A percentile compares a stretch with the other conserved stretches of the same genome.
Evolutionary conservation across 306 rosid genomes (phyloP).

Genomic region (Cucumis melo): DNA sequence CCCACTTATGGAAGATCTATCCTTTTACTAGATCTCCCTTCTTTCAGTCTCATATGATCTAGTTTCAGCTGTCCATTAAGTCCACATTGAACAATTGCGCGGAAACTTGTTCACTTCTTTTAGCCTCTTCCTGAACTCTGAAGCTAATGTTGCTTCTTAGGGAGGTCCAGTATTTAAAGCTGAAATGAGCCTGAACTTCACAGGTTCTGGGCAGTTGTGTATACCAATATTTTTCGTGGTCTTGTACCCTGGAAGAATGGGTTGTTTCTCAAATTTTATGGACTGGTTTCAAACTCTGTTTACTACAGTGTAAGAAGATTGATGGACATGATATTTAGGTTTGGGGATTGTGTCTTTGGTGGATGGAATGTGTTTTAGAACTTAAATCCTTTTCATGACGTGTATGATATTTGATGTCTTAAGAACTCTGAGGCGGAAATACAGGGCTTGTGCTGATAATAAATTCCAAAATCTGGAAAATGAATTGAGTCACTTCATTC

Average conservation of each 20-base stretch:
- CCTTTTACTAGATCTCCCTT: slow-evolving; percentile 2
- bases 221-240: neutral
- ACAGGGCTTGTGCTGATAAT: neutral
- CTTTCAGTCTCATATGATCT: neutral
- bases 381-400: neutral
- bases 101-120: neutral
- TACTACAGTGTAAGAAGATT: neutral
- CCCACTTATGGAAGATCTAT: slow-evolving; percentile 8
- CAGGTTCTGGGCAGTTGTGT: neutral
- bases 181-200: neutral
- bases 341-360: neutral
- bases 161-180: neutral
- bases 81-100: neutral
- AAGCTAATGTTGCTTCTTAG: neutral
- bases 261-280: neutral
- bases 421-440: neutral
- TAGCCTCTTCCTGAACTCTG: neutral
- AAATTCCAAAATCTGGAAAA: neutral
- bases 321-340: neutral
- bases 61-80: neutral
- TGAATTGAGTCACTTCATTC: neutral
- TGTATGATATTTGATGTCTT: neutral
- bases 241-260: neutral
- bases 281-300: neutral
- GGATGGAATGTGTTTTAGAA: neutral